Evolutionary conservation across 2,329 filamentous ascomycete species (phyloP).

Genomic region (Tolypocladium guangdongense): DNA sequence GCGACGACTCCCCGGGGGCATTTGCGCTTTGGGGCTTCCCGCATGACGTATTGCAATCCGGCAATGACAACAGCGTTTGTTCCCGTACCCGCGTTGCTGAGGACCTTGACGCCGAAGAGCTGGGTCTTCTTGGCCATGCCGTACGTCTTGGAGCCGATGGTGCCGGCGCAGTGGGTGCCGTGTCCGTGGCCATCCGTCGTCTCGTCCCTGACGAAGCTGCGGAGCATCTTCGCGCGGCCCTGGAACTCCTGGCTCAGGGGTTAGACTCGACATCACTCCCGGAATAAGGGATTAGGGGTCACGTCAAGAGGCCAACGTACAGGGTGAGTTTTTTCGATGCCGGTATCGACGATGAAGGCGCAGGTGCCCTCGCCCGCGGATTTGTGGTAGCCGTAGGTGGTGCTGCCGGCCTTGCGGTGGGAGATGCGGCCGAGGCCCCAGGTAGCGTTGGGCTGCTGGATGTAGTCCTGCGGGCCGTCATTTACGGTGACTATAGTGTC

Average conservation of each 20-base stretch:
- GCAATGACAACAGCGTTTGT: neutral
- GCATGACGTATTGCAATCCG: neutral
- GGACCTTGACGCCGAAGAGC: slow-evolving; percentile 1
- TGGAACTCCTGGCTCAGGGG: slow-evolving; percentile 9
- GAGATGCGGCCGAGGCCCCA: no score
- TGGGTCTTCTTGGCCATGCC: slow-evolving; percentile 6
- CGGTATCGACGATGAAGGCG: neutral
- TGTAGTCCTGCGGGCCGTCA: no score
- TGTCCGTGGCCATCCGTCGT: slow-evolving; percentile 18
- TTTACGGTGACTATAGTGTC: no score
- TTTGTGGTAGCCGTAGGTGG: neutral
- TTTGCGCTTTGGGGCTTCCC: slow-evolving; percentile 12
- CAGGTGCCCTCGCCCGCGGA: no score
- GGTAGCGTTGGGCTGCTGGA: no score
- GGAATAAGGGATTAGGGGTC: no score
- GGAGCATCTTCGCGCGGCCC: slow-evolving; percentile 12
- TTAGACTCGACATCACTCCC: no score
- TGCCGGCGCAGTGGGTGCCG: slow-evolving; percentile 19
- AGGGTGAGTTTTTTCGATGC: slow-evolving; percentile 15
- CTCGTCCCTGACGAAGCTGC: slow-evolving; percentile 2
- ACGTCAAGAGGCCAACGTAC: slow-evolving; percentile 20
- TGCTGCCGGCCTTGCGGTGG: no score
- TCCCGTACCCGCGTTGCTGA: neutral
- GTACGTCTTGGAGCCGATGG: slow-evolving; percentile 11
- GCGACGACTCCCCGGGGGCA: slow-evolving; percentile 20